These are phyloP conservation scores for Annulohypoxylon stygium DNA, from an alignment of 495 filamentous ascomycete species.

Conservation along the genomic window DNA sequence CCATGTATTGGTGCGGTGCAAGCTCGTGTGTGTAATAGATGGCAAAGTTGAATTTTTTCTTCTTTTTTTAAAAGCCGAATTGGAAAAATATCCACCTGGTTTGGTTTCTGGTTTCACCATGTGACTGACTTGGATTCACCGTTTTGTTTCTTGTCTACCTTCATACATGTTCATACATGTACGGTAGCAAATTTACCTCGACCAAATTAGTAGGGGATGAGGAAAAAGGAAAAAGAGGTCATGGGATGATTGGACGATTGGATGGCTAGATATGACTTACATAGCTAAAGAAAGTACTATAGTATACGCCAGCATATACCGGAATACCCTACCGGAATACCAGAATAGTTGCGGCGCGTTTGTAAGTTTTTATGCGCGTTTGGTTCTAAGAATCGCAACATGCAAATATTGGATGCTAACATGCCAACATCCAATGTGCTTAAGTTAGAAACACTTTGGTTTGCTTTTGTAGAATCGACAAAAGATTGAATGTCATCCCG, in stretches of 20 bases:
- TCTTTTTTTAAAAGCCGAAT: background rate
- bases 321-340: background rate
- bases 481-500: background rate
- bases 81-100: conserved; percentile 18
- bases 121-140: conserved; percentile 10
- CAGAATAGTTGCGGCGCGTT: conserved; percentile 9
- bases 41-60: conserved; percentile 5
- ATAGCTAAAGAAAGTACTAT: background rate
- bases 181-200: conserved; percentile 2
- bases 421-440: background rate
- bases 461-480: background rate
- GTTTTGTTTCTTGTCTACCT: conserved; percentile 30
- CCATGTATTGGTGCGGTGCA: conserved; percentile 24
- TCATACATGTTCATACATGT: background rate
- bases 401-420: background rate
- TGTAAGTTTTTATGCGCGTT: conserved; percentile 9
- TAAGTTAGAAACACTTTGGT: background rate
- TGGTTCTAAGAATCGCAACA: conserved; percentile 2
- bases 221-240: conserved; percentile 12
- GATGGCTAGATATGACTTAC: background rate
- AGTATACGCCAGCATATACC: too few species aligned
- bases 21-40: conserved; percentile 22
- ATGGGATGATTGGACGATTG: conserved; percentile 6
- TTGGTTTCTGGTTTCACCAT: conserved; percentile 45
- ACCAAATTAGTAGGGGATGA: conserved; percentile 6